Evolutionary conservation across 768 basidiomycete genomes (phyloP).

Genomic region (Tricholoma terreum): DNA sequence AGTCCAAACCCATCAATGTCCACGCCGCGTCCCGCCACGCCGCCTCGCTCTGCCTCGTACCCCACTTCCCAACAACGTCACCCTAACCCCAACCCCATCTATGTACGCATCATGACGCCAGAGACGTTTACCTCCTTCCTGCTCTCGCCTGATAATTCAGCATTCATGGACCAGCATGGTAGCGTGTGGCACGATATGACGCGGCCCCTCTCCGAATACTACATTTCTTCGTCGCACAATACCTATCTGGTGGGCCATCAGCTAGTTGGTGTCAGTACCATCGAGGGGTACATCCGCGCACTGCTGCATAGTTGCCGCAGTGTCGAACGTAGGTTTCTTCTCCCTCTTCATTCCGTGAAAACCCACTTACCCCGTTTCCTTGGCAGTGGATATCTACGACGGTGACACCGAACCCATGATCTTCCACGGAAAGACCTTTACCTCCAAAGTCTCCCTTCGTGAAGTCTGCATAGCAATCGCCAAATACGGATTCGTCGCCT

Average conservation of each 20-base stretch:
- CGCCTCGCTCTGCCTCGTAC: background rate
- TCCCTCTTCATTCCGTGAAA: background rate
- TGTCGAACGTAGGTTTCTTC: constrained; percentile 71
- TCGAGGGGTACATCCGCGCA: constrained; percentile 93
- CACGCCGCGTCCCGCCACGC: background rate
- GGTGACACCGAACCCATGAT: constrained; percentile 83
- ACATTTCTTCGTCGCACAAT: constrained; percentile 88
- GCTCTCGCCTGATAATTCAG: constrained; percentile 73
- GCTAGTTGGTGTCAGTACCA: constrained; percentile 82
- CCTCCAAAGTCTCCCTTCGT: constrained; percentile 78
- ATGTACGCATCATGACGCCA: constrained; percentile 40
- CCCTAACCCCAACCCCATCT: constrained; percentile 15
- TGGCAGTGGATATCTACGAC: constrained; percentile 86
- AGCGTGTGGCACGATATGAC: constrained; percentile 82
- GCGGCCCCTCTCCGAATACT: constrained; percentile 83
- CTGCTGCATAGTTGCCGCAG: constrained; percentile 86
- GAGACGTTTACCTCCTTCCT: constrained; percentile 80
- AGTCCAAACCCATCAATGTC: constrained; percentile 1
- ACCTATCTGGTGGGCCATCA: constrained; percentile 87
- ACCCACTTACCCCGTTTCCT: constrained; percentile 21
- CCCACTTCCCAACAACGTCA: background rate
- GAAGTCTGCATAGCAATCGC: constrained; percentile 83
- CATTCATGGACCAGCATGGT: constrained; percentile 41
- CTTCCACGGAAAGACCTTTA: constrained; percentile 93
- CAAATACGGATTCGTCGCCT: constrained; percentile 92